phyloP scores from a whole-genome alignment of 1,139 yeast genomes.

The Magnusiomyces paraingens region DNA sequence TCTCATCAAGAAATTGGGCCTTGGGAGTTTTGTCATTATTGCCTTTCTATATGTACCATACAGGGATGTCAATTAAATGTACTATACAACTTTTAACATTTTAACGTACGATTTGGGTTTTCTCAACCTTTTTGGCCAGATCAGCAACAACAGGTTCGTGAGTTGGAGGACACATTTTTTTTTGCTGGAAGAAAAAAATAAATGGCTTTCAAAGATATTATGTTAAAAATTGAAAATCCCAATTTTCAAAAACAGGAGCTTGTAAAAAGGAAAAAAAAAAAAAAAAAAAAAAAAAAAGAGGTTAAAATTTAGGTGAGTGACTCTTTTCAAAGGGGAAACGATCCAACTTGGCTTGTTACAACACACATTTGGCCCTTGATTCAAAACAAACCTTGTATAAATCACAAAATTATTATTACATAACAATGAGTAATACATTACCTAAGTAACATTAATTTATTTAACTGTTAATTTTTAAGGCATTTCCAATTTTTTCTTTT shows the following conservation, averaged over 20 bases:
- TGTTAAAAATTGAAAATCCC: neutral
- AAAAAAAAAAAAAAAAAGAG: constrained; percentile 1
- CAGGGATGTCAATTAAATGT: no score
- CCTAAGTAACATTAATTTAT: neutral
- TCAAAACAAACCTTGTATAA: no score
- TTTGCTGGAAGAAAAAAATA: neutral
- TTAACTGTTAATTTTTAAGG: neutral
- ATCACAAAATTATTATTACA: neutral
- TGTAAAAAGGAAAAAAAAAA: neutral
- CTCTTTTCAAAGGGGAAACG: neutral
- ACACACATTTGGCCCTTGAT: neutral
- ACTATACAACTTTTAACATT: no score
- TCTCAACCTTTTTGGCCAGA: constrained; percentile 15
- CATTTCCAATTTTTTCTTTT: neutral
- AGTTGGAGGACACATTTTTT: constrained; percentile 10
- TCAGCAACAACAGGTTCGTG: constrained; percentile 15
- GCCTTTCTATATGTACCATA: neutral
- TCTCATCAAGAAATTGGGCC: constrained; percentile 74
- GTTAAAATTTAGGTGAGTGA: neutral
- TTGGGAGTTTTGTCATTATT: constrained; percentile 45
- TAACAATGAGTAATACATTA: neutral
- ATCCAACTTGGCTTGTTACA: neutral
- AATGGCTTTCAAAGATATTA: neutral
- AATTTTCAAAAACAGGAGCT: neutral
- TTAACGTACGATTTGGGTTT: constrained; percentile 2